Evolutionary conservation across 768 basidiomycete species (phyloP), one percentile per base, ranked within the genome.

Genomic region (Austroboletus festivus): DNA sequence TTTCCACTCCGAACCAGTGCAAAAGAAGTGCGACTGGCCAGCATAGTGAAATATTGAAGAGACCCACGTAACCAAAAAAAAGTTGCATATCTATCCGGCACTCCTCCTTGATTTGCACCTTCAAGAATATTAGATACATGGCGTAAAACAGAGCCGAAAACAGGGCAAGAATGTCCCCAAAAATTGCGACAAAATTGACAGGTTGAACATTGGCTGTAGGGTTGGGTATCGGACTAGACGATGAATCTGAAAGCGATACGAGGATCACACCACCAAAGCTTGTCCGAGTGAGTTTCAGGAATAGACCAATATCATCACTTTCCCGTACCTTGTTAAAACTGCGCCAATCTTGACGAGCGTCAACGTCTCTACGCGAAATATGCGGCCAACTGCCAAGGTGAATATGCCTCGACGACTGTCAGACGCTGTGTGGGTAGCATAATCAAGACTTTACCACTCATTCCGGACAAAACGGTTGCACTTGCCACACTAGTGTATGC

Each of bases 401-500:
- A 98, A 97, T 69, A 99, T 92, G 1, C 95, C 95, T 93, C 53
- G 12, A 26, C 24, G 24, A 37, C 18, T 19, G 31, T 54, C 44
- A 43, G 43, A 28, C 22, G 3, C 28, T 20, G 42, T 13, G 18
- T 38, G 26, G 38, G 8, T 16, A n/a, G 18, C 8, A 42, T 15
- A 39, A 26, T 16, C 22, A 20, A 16, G 33, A 8, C 65, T 83
- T 28, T 56, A 93, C 94, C 93, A 55, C 91, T 93, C 75, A 84
- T 94, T 60, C 86, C 84, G 2, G 89, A 86, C 44, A 96, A 68
- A 31, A 97, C 85, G 4, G 94, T 96, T 18, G 90, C 82, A 64
- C 92, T 95, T 2, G 91, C 90, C n/a, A 97, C 94, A 58, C 85
- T 92, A 2, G 95, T 98, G 63, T 85, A 88, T 24, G 80, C 83